Evolutionary conservation across 164 flowering plant genomes (phyloP).

Genomic region (Tetrastigma voinierianum): DNA sequence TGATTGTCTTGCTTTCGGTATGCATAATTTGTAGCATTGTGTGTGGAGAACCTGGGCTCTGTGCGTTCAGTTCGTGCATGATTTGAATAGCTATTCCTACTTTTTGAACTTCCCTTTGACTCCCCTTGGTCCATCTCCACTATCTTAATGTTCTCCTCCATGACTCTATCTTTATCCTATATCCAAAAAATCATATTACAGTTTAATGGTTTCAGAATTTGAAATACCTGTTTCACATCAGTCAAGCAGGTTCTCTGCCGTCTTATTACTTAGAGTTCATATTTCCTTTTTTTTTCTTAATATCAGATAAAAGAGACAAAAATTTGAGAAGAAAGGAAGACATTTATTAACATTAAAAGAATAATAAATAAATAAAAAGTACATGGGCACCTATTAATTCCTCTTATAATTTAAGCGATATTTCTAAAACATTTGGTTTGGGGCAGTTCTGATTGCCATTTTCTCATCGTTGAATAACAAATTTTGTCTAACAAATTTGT

Average conservation of each 20-base stretch:
- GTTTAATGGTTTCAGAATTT: not conserved
- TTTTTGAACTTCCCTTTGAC: constrained; percentile 40
- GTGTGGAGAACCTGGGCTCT: constrained; percentile 46
- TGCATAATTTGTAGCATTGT: constrained; percentile 26
- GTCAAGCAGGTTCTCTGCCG: not conserved
- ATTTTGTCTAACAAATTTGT: too few relatives aligned
- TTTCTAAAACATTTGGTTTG: too few relatives aligned
- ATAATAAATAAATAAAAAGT: too few relatives aligned
- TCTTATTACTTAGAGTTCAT: not conserved
- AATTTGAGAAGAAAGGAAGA: not conserved
- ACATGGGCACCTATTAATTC: too few relatives aligned
- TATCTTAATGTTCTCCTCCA: constrained; percentile 85
- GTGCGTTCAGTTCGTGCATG: constrained; percentile 37
- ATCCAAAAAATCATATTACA: constrained; percentile 7
- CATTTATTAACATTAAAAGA: too few relatives aligned
- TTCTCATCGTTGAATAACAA: too few relatives aligned
- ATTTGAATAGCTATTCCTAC: constrained; percentile 57
- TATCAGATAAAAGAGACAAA: not conserved
- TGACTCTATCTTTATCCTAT: constrained; percentile 55
- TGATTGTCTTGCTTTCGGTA: constrained; percentile 44
- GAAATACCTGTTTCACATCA: not conserved
- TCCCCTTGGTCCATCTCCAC: constrained; percentile 81
- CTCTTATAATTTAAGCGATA: too few relatives aligned
- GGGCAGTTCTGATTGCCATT: too few relatives aligned
- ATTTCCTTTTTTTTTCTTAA: not conserved